Evolutionary conservation across 2,329 filamentous ascomycete genomes (phyloP), one percentile per base, ranked within the genome.

Genomic region (Graphiopsis chlorocephala): DNA sequence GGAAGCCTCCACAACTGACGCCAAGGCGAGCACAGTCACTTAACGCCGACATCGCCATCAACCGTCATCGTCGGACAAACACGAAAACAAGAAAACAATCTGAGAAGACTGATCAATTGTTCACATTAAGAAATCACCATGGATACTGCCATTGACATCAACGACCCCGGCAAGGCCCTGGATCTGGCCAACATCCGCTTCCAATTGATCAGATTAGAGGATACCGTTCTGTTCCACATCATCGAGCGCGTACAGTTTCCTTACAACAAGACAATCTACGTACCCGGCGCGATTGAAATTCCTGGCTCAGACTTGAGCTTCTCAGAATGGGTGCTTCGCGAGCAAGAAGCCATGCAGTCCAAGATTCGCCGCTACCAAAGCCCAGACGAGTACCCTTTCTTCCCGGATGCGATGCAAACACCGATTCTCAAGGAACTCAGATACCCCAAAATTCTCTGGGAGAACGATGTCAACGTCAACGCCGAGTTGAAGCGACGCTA

Each of bases 221-320:
- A 99, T 76, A 98, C 94, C 67, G 98, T 99, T 75, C 96, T 92
- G 70, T 97, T 96, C 79, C 91, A 97, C 79, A 84, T 99, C 45
- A 98, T 98, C 74, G 95, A 99, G 81, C 90, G 95, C 47, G 94
- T 94, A n/a, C 95, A 99, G 78, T 99, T 98, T 78, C 92, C 94
- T 4, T 85, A 96, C 69, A 98, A 97, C 81, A 83, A 86, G 75
- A 92, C 88, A 73, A 93, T 98, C 78, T 99, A 99, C 81, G 78
- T 82, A 14, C 86, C 92, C 8, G 90, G 90, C 66, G 91, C 90
- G n/a, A 84, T 98, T 53, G 82, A 86, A 33, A 90, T 98, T 68
- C 93, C 92, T 20, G 81, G 87, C 74, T 86, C 83, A 76, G 76
- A 86, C 61, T 85, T 95, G 64, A 93, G 90, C 77, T 91, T 99